Conservation (phyloP, 2,329 filamentous ascomycete genomes). For the Xylaria sp. region DNA sequence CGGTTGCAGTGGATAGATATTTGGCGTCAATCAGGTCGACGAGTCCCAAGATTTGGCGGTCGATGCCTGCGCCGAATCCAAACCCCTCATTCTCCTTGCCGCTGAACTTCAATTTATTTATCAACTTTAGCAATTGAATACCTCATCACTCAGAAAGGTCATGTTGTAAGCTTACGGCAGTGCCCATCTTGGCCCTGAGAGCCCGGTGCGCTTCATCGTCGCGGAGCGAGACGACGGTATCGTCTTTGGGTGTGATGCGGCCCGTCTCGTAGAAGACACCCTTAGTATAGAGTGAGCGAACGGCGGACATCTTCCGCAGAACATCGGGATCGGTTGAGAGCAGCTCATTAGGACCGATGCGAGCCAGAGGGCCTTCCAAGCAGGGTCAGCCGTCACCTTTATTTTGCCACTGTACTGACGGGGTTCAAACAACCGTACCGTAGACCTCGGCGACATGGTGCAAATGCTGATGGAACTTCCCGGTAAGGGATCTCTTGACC, state of each 20-base stretch:
- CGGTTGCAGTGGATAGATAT: constrained; percentile 55
- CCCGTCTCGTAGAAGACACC: constrained; percentile 53
- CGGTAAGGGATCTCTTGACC: constrained; percentile 41
- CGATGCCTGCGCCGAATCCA: constrained; percentile 54
- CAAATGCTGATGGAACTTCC: constrained; percentile 42
- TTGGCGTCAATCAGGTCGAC: constrained; percentile 58
- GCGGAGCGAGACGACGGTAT: constrained; percentile 52
- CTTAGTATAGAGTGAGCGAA: constrained; percentile 52
- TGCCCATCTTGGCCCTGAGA: constrained; percentile 57
- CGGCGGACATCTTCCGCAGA: constrained; percentile 48
- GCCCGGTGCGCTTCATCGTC: constrained; percentile 51
- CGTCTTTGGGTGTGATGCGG: constrained; percentile 51
- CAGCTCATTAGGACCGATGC: constrained; percentile 45
- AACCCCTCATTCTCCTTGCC: constrained; percentile 60
- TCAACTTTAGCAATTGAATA: neutral
- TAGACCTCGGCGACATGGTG: constrained; percentile 38
- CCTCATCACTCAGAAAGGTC: neutral
- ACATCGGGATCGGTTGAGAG: constrained; percentile 41
- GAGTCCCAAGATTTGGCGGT: constrained; percentile 53
- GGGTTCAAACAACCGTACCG: constrained; percentile 25
- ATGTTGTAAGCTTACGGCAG: constrained; percentile 50
- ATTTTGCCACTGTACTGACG: neutral
- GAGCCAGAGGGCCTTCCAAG: constrained; percentile 39
- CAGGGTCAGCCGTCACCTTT: constrained; percentile 12
- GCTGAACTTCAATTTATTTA: constrained; percentile 55